A percentile compares a stretch with the other conserved stretches of the same genome.
Conservation (phyloP, 1,284 basidiomycete species). For the Heterobasidion irregulare region DNA sequence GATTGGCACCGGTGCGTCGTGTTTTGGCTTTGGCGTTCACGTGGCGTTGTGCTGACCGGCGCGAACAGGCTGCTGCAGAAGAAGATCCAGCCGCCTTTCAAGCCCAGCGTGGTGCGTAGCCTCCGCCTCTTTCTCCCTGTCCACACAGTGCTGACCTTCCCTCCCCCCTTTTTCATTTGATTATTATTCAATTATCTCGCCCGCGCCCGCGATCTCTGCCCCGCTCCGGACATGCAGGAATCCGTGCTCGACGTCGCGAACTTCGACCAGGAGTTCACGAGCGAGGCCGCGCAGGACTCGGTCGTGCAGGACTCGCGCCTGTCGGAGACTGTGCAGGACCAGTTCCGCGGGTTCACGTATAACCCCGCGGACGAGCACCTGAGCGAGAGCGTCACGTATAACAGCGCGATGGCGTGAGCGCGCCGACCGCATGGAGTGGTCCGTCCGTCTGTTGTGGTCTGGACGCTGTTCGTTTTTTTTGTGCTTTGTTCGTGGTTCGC, state of each 20-base stretch:
- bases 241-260: slow-evolving; percentile 81
- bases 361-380: slow-evolving; percentile 76
- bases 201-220: too few species aligned
- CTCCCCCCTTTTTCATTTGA: background rate
- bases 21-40: too few species aligned
- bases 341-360: slow-evolving; percentile 86
- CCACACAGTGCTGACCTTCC: background rate
- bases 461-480: background rate
- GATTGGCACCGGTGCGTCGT: slow-evolving; percentile 71
- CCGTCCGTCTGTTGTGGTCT: background rate
- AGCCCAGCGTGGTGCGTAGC: slow-evolving; percentile 68
- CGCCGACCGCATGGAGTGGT: too few species aligned
- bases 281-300: slow-evolving; percentile 87
- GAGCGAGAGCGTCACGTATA: slow-evolving; percentile 57
- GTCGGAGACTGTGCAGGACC: slow-evolving; percentile 91
- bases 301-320: slow-evolving; percentile 90
- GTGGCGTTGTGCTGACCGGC: too few species aligned
- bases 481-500: background rate
- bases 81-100: slow-evolving; percentile 97
- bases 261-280: slow-evolving; percentile 94
- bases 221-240: slow-evolving; percentile 25
- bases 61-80: slow-evolving; percentile 84
- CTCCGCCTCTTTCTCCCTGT: background rate
- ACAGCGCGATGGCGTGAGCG: slow-evolving; percentile 4
- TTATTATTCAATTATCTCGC: background rate